Evolutionary conservation across 805 yeast species (phyloP), one percentile per base, ranked within the genome.

Genomic region (Crinitomyces ghanaensis): DNA sequence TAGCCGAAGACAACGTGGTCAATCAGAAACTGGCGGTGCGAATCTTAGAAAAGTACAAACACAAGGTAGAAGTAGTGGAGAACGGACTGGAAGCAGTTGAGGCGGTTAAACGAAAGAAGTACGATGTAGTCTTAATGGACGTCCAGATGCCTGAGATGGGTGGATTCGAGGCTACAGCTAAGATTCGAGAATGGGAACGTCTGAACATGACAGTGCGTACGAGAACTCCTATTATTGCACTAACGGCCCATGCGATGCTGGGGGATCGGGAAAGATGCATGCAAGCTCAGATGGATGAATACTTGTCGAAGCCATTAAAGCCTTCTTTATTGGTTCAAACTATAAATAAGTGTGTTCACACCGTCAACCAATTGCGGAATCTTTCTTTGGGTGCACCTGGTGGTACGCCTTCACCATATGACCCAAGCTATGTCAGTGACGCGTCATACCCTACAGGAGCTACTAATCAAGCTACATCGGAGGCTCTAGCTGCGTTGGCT

Each of bases 61-160:
- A 83, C 57, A 65, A 68, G 37, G 86, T 83, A 8, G 76, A 74
- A 38, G 94, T 83, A 30, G 94, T 82, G 5, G 88, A 80, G 52
- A 83, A 83, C 55, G 94, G 95, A 11, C 63, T 70, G 38, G 83
- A 82, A 46, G 93, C 94, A 1, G 68, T 72, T 43, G 82, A 81
- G 39, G 86, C 85, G 1, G 74, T 81, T 28, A 65, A 74, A 51
- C 65, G 68, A 43, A 70, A 68, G 40, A 65, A 68, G 30, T 83
- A 76, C 52, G 94, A 83, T 51, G 86, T 80, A 30, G 79, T 83
- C 13, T 67, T 83, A 44, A 83, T 83, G 95, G 94, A 83, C 60
- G 93, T 83, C 28, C 95, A 83, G 55, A 83, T 83, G 95, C 94
- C 94, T 6, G 82, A 81, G 11, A 84, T 83, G 91, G 93, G 94